Evolutionary conservation across 164 flowering plant genomes (phyloP).

Genomic region (Echeveria elegans): DNA sequence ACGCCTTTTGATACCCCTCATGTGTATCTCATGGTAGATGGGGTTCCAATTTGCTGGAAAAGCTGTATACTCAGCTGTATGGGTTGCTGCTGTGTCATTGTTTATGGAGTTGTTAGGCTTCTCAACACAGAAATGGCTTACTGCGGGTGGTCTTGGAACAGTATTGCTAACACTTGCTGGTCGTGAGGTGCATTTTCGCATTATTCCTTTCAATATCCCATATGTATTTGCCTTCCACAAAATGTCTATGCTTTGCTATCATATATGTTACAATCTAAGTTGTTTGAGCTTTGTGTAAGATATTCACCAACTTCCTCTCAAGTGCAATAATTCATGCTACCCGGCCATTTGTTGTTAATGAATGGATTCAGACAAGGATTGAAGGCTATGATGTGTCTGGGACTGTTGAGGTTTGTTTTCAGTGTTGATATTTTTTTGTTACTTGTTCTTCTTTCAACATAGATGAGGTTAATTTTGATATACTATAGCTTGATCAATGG

Average conservation of each 20-base stretch:
- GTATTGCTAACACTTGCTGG: conserved; percentile 98
- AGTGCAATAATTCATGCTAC: conserved; percentile 97
- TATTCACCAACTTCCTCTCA: conserved; percentile 91
- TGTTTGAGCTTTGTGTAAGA: conserved; percentile 31
- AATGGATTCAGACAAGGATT: conserved; percentile 95
- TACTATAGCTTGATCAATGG: background rate
- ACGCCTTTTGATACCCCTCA: background rate
- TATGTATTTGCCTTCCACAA: background rate
- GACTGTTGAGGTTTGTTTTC: conserved; percentile 83
- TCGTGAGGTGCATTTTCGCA: conserved; percentile 63
- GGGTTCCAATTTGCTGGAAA: conserved; percentile 93
- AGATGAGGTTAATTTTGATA: background rate
- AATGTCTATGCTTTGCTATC: background rate
- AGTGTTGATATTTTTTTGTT: background rate
- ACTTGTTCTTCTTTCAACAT: background rate
- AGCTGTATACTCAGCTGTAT: conserved; percentile 94
- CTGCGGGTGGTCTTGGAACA: conserved; percentile 99
- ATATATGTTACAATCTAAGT: background rate
- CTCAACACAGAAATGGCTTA: conserved; percentile 95
- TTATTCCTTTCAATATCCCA: background rate
- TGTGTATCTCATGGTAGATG: conserved; percentile 51
- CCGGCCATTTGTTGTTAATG: conserved; percentile 82
- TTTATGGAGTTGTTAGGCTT: conserved; percentile 98
- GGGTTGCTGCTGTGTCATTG: conserved; percentile 92
- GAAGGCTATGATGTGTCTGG: conserved; percentile 99